These are phyloP conservation scores for Mediolabrus comicus DNA, from an alignment of 108 stramenopile species.

Conservation along the genomic window DNA sequence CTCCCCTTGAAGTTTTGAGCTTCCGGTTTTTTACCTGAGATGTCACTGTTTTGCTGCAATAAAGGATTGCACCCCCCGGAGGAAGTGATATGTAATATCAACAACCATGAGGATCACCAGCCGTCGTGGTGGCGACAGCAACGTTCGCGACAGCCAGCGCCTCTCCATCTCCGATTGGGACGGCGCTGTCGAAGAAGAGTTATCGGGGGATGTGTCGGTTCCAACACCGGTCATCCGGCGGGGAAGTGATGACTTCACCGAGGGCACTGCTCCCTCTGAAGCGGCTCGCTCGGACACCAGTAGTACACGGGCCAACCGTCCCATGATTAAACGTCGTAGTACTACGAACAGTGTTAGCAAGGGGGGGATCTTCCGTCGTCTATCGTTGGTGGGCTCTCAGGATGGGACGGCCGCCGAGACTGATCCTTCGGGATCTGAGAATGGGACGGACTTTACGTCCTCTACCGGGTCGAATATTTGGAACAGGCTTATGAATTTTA, in stretches of 20 bases:
- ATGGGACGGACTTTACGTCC: neutral
- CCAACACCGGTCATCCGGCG: neutral
- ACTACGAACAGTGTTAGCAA: neutral
- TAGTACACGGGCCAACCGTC: neutral
- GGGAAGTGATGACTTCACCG: neutral
- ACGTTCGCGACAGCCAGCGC: neutral
- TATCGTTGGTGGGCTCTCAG: neutral
- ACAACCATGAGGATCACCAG: neutral
- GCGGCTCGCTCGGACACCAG: neutral
- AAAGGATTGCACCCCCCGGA: neutral
- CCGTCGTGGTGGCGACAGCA: neutral
- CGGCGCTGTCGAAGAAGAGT: neutral
- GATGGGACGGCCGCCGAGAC: neutral
- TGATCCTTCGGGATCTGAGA: neutral
- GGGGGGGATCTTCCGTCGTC: neutral
- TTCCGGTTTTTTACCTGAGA: too few species aligned
- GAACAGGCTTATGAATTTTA: neutral
- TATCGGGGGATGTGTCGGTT: neutral
- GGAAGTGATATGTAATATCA: neutral
- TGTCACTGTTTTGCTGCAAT: too few species aligned
- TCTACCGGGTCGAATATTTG: neutral
- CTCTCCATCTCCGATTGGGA: conserved; percentile 3
- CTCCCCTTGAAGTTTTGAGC: too few species aligned
- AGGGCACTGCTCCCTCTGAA: neutral
- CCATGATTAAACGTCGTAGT: neutral